phyloP scores from a whole-genome alignment of 179 eudicot species.

The Drosera spatulata region DNA sequence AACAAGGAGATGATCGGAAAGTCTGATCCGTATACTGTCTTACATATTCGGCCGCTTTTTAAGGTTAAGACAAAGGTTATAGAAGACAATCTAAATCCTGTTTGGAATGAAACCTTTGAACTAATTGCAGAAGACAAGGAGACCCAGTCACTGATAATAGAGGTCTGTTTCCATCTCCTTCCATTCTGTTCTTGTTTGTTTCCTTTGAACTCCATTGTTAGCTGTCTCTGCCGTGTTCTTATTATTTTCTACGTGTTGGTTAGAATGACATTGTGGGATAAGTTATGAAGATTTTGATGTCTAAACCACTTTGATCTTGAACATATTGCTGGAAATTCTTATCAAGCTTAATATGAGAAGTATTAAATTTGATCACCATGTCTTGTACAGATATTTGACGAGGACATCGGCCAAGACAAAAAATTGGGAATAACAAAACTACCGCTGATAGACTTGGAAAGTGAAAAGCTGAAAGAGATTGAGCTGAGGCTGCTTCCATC shows the following conservation, averaged over 20 bases:
- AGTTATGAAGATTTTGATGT: neutral
- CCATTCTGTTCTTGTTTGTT: neutral
- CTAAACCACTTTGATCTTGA: neutral
- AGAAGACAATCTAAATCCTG: constrained; percentile 80
- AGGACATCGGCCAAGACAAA: constrained; percentile 91
- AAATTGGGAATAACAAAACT: constrained; percentile 66
- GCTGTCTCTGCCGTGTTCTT: neutral
- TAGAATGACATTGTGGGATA: neutral
- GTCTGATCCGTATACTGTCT: constrained; percentile 45
- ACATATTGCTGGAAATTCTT: neutral
- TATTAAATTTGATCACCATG: neutral
- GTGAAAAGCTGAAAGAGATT: constrained; percentile 44
- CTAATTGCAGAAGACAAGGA: constrained; percentile 77
- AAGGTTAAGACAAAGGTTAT: constrained; percentile 78
- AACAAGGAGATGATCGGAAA: no score
- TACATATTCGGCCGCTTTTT: constrained; percentile 64
- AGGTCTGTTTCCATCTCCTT: constrained; percentile 9
- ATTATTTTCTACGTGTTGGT: no score
- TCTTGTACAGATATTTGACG: constrained; percentile 61
- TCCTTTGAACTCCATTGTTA: neutral
- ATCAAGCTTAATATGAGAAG: neutral
- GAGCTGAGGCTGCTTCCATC: constrained; percentile 58
- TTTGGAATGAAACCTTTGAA: constrained; percentile 81
- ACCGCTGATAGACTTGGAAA: constrained; percentile 48
- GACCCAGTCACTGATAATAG: constrained; percentile 23